These are phyloP conservation scores for Fraxinus angustifolia DNA, from an alignment of 305 asterid genomes.

Conservation along the genomic window DNA sequence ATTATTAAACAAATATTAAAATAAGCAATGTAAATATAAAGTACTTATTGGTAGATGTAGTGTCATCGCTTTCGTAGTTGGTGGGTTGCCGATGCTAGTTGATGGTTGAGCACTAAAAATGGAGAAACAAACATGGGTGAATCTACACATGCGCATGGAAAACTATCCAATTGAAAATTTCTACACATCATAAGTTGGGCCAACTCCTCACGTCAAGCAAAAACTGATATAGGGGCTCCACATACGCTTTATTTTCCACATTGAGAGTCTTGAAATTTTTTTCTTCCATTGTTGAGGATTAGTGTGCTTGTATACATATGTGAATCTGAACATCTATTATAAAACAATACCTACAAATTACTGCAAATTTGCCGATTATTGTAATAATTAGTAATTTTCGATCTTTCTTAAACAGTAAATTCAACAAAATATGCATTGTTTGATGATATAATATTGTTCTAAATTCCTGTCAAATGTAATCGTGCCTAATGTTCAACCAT, in stretches of 20 bases:
- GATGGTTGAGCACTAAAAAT: background rate
- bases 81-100: background rate
- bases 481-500: background rate
- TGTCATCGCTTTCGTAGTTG: background rate
- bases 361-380: background rate
- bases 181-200: background rate
- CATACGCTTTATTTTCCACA: background rate
- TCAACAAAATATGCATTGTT: background rate
- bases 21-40: no score
- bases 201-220: no score
- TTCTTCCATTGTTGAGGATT: background rate
- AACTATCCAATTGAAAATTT: no score
- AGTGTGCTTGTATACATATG: no score
- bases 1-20: no score
- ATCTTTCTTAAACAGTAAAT: background rate
- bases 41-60: background rate
- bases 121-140: background rate
- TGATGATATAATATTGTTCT: background rate
- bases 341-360: background rate
- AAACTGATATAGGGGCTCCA: background rate
- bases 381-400: no score
- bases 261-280: background rate
- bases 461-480: no score
- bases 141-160: no score
- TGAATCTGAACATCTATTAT: background rate